phyloP scores from a whole-genome alignment of 352 stramenopile species.

The Globisporangium emineosum region DNA sequence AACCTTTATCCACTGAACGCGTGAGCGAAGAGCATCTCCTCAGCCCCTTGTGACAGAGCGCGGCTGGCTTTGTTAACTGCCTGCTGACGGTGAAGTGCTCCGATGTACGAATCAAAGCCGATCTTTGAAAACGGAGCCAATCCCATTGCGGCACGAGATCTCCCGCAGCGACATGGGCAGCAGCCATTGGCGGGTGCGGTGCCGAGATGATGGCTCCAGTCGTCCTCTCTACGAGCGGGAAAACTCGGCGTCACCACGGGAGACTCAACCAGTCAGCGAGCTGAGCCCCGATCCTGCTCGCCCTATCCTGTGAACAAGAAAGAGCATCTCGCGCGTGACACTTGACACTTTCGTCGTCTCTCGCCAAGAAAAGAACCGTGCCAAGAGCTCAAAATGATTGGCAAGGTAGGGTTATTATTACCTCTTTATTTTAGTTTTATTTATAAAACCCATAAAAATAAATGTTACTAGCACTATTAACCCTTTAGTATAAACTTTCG shows the following conservation, averaged over 20 bases:
- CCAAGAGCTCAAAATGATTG: not conserved
- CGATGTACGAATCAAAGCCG: not conserved
- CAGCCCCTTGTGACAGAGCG: not conserved
- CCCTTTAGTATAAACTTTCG: not conserved
- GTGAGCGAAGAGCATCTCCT: not conserved
- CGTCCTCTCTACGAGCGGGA: not conserved
- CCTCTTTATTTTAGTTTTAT: not conserved
- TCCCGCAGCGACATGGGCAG: not conserved
- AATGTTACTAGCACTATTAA: too few species aligned
- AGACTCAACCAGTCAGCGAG: constrained; percentile 1
- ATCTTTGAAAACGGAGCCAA: not conserved
- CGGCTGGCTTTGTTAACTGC: not conserved
- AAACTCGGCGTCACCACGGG: not conserved
- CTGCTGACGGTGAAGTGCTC: not conserved
- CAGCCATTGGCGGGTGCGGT: not conserved
- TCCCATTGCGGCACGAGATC: not conserved
- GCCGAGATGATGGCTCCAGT: not conserved
- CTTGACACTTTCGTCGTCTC: not conserved
- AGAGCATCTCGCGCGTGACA: not conserved
- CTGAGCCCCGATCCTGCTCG: not conserved
- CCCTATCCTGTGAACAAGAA: not conserved
- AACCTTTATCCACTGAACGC: not conserved
- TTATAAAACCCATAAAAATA: not conserved
- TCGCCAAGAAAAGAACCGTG: not conserved
- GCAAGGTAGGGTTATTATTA: not conserved